A percentile compares a stretch with the other conserved stretches of the same genome.
Evolutionary conservation across 257 asterid species (phyloP).

Genomic region (Przewalskia tangutica): DNA sequence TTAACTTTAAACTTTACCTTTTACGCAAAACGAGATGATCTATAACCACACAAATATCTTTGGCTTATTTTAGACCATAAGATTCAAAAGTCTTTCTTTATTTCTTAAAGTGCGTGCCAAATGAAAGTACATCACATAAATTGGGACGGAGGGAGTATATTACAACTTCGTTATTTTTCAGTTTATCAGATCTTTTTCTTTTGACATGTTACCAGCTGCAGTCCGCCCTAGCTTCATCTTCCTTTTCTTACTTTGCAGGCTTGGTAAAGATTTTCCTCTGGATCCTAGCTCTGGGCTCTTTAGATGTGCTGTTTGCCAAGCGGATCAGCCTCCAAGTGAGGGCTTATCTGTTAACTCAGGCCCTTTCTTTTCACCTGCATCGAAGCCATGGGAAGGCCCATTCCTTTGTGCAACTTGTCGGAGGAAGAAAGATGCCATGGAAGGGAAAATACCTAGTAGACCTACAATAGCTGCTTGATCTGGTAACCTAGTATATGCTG

Average conservation of each 20-base stretch:
- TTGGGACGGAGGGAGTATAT: background rate
- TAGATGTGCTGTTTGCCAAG: constrained; percentile 96
- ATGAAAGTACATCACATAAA: too few species aligned
- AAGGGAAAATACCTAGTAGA: constrained; percentile 60
- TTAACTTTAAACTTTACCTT: too few species aligned
- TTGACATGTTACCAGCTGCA: background rate
- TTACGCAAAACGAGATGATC: too few species aligned
- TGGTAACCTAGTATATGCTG: constrained; percentile 24
- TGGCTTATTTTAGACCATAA: too few species aligned
- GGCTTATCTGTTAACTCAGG: constrained; percentile 83
- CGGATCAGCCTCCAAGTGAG: constrained; percentile 69
- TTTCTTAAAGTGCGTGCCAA: too few species aligned
- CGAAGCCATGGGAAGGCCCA: constrained; percentile 98
- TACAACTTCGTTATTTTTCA: background rate
- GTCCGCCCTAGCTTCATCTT: background rate
- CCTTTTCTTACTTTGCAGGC: constrained; percentile 34
- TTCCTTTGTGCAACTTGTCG: constrained; percentile 88
- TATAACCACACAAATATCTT: too few species aligned
- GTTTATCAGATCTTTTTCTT: background rate
- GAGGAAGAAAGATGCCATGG: constrained; percentile 92
- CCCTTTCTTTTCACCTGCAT: constrained; percentile 81
- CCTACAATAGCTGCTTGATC: constrained; percentile 37
- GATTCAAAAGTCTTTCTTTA: too few species aligned
- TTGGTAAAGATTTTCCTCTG: constrained; percentile 81
- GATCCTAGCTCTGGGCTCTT: constrained; percentile 71